These are phyloP conservation scores for Pugionium dolabratum DNA, from an alignment of 345 rosid species.

Conservation along the genomic window DNA sequence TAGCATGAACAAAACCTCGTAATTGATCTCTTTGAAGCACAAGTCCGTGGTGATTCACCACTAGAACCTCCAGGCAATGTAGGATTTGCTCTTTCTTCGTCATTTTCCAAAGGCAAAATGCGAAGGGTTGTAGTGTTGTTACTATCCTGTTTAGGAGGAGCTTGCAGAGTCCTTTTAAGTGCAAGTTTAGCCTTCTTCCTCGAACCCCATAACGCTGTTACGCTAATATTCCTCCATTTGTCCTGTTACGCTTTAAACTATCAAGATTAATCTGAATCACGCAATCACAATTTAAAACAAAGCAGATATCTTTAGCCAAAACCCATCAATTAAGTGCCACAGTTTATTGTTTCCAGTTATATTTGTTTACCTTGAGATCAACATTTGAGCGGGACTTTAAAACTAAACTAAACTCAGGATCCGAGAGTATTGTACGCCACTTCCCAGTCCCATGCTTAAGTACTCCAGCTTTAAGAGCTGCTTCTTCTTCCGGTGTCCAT, in stretches of 20 bases:
- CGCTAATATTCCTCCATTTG: constrained; percentile 99
- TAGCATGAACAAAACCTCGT: constrained; percentile 53
- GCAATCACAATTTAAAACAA: constrained; percentile 15
- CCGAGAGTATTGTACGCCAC: constrained; percentile 97
- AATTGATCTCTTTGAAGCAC: constrained; percentile 59
- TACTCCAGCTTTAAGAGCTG: constrained; percentile 96
- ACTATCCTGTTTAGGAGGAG: constrained; percentile 52
- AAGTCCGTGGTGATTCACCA: constrained; percentile 40
- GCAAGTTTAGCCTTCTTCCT: constrained; percentile 89
- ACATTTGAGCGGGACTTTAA: constrained; percentile 90
- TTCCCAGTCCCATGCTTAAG: constrained; percentile 91
- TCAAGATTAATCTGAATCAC: constrained; percentile 25
- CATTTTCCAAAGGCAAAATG: constrained; percentile 46
- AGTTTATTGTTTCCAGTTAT: neutral
- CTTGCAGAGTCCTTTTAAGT: constrained; percentile 51
- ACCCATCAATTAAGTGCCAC: neutral
- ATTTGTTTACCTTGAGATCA: constrained; percentile 75
- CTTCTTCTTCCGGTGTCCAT: constrained; percentile 99
- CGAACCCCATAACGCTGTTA: constrained; percentile 86
- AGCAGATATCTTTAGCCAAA: constrained; percentile 1
- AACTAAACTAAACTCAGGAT: constrained; percentile 73
- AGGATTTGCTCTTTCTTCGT: constrained; percentile 53
- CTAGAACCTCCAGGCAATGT: constrained; percentile 58
- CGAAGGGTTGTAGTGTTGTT: constrained; percentile 43
- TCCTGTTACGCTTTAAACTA: constrained; percentile 55